Evolutionary conservation across 495 filamentous ascomycete species (phyloP), one percentile per base, ranked within the genome.

Genomic region (Aspergillus ellipticus): DNA sequence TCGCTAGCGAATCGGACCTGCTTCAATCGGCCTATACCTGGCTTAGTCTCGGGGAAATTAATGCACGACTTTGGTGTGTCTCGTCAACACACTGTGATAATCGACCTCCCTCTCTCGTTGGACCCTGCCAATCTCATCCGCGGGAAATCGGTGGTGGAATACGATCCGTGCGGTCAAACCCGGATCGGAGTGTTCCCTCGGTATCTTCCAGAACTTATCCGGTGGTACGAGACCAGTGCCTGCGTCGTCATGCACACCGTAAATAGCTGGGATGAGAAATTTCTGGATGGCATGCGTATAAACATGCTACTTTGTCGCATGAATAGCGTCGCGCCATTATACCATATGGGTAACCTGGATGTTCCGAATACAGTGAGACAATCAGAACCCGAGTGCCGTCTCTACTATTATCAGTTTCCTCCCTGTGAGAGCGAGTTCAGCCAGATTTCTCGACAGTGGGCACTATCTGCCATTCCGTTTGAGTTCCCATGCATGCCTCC

Each of bases 11-110:
- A 56, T 3, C 42, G 50, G 3, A 39, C 57, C 13, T 58, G 63
- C 52, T 54, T 82, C n/a, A 79, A 80, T 50, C 57, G 61, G 19
- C 65, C 75, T 2, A 70, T 88, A 1, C 76, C 82, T 3, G 83
- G 85, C 1, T 67, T 87, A 13, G 59, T 68, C n/a, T 78, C 75
- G 9, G 76, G 83, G 2, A 88, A 84, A 63, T 80, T 88, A 79
- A 87, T 89, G 84, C 85, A 88, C 59, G 84, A 88, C 58, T 88
- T 87, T 60, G 85, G 85, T 5, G 85, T 86, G 3, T 84, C 83
- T 0, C 66, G 59, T 15, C 59, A 57, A 17, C 74, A 87, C 64
- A 86, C 84, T 0, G 67, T 87, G 24, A 86, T 89, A 41, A 73
- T 89, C 70, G 83, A 89, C 61, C 75, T 87, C 16, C 85, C 85